A percentile compares a stretch with the other conserved stretches of the same genome.
phyloP scores from a whole-genome alignment of 2,329 filamentous ascomycete species.

The Ceratocystis albifundus region DNA sequence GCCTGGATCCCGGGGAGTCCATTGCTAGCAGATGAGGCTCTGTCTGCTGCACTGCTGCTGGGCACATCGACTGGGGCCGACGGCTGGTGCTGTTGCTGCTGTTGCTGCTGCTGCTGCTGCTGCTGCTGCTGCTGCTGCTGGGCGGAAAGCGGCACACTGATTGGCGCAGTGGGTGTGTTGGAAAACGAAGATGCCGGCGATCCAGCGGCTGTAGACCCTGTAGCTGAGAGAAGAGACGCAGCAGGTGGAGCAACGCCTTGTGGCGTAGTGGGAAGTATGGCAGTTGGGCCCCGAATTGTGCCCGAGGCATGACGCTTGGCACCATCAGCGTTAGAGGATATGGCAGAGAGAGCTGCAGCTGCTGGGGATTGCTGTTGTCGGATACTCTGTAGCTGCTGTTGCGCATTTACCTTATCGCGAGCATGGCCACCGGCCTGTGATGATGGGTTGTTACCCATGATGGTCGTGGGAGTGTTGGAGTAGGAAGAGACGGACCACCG shows the following conservation, averaged over 20 bases:
- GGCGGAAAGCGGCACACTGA: conserved; percentile 25
- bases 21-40: neutral
- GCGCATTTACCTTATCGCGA: neutral
- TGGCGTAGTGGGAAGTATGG: conserved; percentile 39
- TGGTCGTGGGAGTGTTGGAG: neutral
- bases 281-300: neutral
- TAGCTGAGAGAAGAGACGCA: conserved; percentile 49
- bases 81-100: conserved; percentile 13
- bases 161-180: conserved; percentile 28
- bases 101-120: conserved; percentile 17
- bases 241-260: conserved; percentile 50
- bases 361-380: conserved; percentile 9
- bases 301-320: neutral
- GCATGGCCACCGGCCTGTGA: conserved; percentile 5
- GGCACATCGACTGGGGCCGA: conserved; percentile 21
- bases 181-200: conserved; percentile 2
- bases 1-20: conserved; percentile 19
- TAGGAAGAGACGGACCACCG: neutral
- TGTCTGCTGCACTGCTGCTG: conserved; percentile 14
- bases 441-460: conserved; percentile 14
- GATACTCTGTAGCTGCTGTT: conserved; percentile 1
- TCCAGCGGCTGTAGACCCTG: conserved; percentile 39
- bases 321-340: neutral
- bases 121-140: conserved; percentile 8
- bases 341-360: neutral